Evolutionary conservation across 2,329 filamentous ascomycete genomes (phyloP), one percentile per base, ranked within the genome.

Genomic region (Neonectria punicea): DNA sequence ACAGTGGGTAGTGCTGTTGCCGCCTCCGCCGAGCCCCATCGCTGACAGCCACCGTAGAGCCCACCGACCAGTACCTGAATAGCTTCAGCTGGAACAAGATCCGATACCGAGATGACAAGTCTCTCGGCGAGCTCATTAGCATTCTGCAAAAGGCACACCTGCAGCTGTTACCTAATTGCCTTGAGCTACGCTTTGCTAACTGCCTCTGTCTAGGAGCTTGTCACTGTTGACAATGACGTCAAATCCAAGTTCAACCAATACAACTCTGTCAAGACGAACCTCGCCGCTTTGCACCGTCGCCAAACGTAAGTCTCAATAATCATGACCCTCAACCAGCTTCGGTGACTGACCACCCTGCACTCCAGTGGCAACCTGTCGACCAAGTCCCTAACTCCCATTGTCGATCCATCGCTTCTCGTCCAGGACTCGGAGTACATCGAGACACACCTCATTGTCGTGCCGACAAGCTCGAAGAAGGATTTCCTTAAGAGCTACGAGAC

Each of bases 41-140:
- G 59, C 74, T 80, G 70, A 79, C 71, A 43, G 67, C 68, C 9
- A 32, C 66, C 62, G 39, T 78, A 98, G 95, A 97, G 80, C 94
- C 96, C n/a, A 94, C 95, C 66, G 95, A 98, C 74, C 92, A 95
- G 78, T 99, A 98, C 78, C 84, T 99, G 50, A 89, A 90, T 76
- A 90, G 87, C 60, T 99, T 98, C 81, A 87, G 89, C 70, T 99
- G 96, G 96, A 98, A 98, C 83, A 98, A 96, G 81, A 93, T 97
- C 81, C 96, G 97, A 79, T 99, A 98, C 81, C 90, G 96, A 74
- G 91, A 93, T 67, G 96, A 99, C 80, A 97, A 95, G 79, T 89
- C 95, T 55, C 87, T 99, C 66, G 87, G 89, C 61, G 95, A 98
- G 77, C 85, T 98, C 65, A 91, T 98, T 73, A 92, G 94, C 78